Evolutionary conservation across 2,329 filamentous ascomycete genomes (phyloP), one percentile per base, ranked within the genome.

Genomic region (Trichoderma simmonsii): DNA sequence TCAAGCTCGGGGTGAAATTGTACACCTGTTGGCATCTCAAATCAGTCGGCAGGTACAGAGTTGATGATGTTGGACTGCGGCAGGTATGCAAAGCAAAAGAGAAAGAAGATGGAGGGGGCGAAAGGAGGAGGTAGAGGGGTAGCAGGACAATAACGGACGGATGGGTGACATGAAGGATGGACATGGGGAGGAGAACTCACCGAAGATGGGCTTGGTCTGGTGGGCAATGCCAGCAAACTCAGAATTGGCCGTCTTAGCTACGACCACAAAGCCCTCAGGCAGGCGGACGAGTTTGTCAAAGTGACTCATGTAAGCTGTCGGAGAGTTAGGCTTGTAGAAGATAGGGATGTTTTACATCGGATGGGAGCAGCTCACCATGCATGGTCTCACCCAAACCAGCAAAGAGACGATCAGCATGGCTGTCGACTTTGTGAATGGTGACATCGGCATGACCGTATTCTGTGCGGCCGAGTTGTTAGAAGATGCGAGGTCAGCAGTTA

Each of bases 1-100:
- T 76, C 75, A 39, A 97, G 88, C 80, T 98, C 95, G 1, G 95
- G 94, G 81, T 97, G 95, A 81, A 97, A 95, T 79, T 98, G 95
- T 61, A 97, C 88, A 70, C 92, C 83, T 81, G n/a, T 51, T 12
- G 39, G 15, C 28, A 51, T 28, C 61, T 21, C 75, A 30, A 75
- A 73, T 36, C 59, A 59, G 48, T 34, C 39, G 39, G 15, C 1
- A 43, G 39, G 39, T 9, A 43, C 39, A 43, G 39, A 43, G 39
- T 43, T 43, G 39, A 43, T 43, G 39, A 43, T 43, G 39, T 43
- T n/a, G 15, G 39, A 43, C 15, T 43, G 15, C 7, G 39, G 39
- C 1, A 43, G 3, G 39, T 43, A 43, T 43, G 39, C 39, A 43
- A 43, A n/a, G 39, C 15, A 43, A 43, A 43, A 43, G 15, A 43